These are phyloP conservation scores for Tetracladium maxilliforme DNA, from an alignment of 2,329 filamentous ascomycete species.

Conservation along the genomic window DNA sequence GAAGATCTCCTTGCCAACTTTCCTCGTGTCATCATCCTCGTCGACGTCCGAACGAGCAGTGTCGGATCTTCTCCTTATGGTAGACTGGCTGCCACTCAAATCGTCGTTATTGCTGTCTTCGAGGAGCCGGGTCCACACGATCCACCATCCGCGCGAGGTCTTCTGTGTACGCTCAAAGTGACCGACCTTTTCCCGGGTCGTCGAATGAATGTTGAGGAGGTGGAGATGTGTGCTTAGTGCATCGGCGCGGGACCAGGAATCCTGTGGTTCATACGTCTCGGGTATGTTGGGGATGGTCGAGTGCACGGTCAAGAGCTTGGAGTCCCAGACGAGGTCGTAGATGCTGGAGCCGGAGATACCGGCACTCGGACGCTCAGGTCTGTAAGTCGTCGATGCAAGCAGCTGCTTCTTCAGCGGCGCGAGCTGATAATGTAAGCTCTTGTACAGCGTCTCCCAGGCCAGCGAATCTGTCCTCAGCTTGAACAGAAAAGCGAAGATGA, in stretches of 20 bases:
- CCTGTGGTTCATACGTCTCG: slow-evolving; percentile 18
- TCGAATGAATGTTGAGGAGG: slow-evolving; percentile 41
- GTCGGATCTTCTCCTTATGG: no score
- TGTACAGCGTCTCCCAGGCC: slow-evolving; percentile 39
- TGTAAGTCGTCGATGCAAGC: slow-evolving; percentile 38
- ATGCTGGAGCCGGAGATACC: slow-evolving; percentile 22
- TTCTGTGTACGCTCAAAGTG: slow-evolving; percentile 48
- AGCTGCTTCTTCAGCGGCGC: slow-evolving; percentile 41
- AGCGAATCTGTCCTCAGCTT: slow-evolving; percentile 41
- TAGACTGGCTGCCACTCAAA: no score
- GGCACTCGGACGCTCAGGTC: slow-evolving; percentile 31
- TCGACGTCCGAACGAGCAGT: no score
- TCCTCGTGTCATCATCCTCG: no score
- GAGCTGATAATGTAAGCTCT: slow-evolving; percentile 45
- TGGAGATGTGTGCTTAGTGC: slow-evolving; percentile 51
- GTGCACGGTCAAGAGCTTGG: slow-evolving; percentile 36
- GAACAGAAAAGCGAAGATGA: slow-evolving; percentile 68
- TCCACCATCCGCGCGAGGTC: slow-evolving; percentile 54
- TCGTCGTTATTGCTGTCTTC: no score
- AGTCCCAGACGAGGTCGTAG: slow-evolving; percentile 50
- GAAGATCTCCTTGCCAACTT: slow-evolving; percentile 41
- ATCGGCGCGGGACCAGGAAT: slow-evolving; percentile 43
- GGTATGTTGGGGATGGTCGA: slow-evolving; percentile 56
- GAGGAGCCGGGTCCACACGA: slow-evolving; percentile 47
- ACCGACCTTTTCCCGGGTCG: slow-evolving; percentile 23